Evolutionary conservation across 768 basidiomycete species (phyloP).

Genomic region (Atractiella rhizophila): DNA sequence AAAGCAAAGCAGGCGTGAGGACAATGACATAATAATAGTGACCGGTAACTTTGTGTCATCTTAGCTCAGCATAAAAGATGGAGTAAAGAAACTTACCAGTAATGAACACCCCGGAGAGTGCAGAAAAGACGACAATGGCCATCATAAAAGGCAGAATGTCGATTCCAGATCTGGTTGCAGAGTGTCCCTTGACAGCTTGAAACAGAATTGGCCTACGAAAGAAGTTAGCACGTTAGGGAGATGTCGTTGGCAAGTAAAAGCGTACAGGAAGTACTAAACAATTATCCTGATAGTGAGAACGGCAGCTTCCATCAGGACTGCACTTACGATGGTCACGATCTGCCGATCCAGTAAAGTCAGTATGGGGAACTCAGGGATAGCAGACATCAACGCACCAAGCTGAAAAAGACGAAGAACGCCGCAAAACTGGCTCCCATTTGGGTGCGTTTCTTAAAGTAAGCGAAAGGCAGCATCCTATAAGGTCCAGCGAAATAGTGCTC

Average conservation of each 20-base stretch:
- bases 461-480: slow-evolving; percentile 22
- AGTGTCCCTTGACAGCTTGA: slow-evolving; percentile 20
- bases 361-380: slow-evolving; percentile 17
- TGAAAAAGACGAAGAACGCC: slow-evolving; percentile 8
- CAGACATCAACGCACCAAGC: slow-evolving; percentile 11
- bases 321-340: no score
- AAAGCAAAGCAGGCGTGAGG: slow-evolving; percentile 19
- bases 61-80: no score
- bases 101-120: slow-evolving; percentile 19
- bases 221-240: not conserved
- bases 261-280: no score
- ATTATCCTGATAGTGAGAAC: no score
- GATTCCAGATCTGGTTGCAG: slow-evolving; percentile 24
- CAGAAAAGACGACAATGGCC: slow-evolving; percentile 19
- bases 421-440: not conserved
- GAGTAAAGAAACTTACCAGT: no score
- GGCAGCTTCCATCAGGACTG: no score
- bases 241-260: no score
- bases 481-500: slow-evolving; percentile 18
- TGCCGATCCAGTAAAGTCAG: not conserved
- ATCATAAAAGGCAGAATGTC: slow-evolving; percentile 26
- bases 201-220: slow-evolving; percentile 8
- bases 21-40: slow-evolving; percentile 22
- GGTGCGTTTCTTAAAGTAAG: slow-evolving; percentile 16
- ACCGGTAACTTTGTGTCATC: no score